Evolutionary conservation across 2,329 filamentous ascomycete species (phyloP).

Genomic region (Remersonia thermophila): DNA sequence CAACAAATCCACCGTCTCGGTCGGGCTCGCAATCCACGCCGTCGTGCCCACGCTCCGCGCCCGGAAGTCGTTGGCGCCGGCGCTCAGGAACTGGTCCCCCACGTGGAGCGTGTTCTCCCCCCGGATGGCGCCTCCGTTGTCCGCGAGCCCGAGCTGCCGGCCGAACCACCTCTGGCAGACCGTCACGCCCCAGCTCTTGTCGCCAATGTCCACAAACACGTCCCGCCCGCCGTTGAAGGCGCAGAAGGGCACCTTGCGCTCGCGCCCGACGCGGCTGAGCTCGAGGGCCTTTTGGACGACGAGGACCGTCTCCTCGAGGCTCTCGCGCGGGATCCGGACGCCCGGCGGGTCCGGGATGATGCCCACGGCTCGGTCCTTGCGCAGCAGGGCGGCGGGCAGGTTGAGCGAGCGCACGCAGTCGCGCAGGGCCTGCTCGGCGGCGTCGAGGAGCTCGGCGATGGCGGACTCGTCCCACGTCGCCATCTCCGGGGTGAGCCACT

Average conservation of each 20-base stretch:
- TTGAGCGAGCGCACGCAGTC: conserved; percentile 72
- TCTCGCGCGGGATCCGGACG: conserved; percentile 68
- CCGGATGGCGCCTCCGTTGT: conserved; percentile 34
- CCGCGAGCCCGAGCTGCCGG: conserved; percentile 24
- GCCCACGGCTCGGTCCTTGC: conserved; percentile 80
- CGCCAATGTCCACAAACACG: conserved; percentile 96
- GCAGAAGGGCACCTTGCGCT: conserved; percentile 64
- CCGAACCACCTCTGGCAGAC: conserved; percentile 89
- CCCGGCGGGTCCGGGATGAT: conserved; percentile 54
- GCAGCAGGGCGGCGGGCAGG: conserved; percentile 65
- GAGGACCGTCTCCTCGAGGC: conserved; percentile 88
- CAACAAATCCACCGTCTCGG: conserved; percentile 78
- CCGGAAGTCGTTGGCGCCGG: conserved; percentile 95
- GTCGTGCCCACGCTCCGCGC: conserved; percentile 84
- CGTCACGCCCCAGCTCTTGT: conserved; percentile 91
- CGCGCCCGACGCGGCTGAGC: conserved; percentile 54
- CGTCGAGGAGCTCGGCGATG: conserved; percentile 70
- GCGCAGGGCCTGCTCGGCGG: conserved; percentile 71
- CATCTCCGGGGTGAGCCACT: conserved; percentile 74
- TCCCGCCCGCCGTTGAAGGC: conserved; percentile 97
- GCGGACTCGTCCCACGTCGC: conserved; percentile 61
- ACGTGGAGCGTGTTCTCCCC: conserved; percentile 81
- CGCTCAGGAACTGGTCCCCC: conserved; percentile 91
- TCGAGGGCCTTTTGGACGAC: conserved; percentile 90
- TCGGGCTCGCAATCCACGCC: conserved; percentile 89